phyloP scores from a whole-genome alignment of 306 rosid species.

The Trichosanthes truncata region DNA sequence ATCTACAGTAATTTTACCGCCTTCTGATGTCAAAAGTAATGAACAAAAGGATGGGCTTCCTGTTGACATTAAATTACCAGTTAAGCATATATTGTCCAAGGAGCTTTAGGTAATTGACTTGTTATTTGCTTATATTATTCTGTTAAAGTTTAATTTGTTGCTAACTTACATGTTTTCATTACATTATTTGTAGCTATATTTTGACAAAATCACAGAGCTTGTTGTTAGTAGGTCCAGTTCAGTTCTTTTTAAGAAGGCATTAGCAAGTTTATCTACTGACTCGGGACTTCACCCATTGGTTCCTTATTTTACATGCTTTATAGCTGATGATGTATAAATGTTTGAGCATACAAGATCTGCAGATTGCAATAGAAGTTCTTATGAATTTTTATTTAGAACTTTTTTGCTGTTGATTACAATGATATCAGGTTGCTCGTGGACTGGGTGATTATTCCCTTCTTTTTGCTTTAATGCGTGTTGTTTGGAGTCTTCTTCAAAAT shows the following conservation, averaged over 20 bases:
- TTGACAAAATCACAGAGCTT: no score
- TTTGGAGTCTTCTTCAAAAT: constrained; percentile 72
- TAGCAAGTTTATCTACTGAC: constrained; percentile 75
- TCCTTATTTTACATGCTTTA: constrained; percentile 77
- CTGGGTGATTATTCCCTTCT: constrained; percentile 47
- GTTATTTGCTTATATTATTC: no score
- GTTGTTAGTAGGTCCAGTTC: constrained; percentile 47
- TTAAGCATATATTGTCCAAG: no score
- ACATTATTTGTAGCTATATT: no score
- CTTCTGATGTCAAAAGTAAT: no score
- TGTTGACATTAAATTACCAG: no score
- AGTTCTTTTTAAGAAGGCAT: constrained; percentile 53
- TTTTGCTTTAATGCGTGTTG: constrained; percentile 77
- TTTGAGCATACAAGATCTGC: no score
- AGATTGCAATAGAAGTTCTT: not conserved
- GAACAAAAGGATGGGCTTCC: no score
- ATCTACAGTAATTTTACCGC: no score
- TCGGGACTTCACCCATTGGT: constrained; percentile 90
- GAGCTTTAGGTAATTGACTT: no score
- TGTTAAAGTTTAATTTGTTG: no score
- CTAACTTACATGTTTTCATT: no score
- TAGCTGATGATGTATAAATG: constrained; percentile 69
- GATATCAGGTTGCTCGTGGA: constrained; percentile 68
- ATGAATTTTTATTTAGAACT: not conserved
- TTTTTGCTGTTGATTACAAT: not conserved